These are phyloP conservation scores for Pseudocercospora fuligena DNA, from an alignment of 2,329 filamentous ascomycete genomes.

Conservation along the genomic window DNA sequence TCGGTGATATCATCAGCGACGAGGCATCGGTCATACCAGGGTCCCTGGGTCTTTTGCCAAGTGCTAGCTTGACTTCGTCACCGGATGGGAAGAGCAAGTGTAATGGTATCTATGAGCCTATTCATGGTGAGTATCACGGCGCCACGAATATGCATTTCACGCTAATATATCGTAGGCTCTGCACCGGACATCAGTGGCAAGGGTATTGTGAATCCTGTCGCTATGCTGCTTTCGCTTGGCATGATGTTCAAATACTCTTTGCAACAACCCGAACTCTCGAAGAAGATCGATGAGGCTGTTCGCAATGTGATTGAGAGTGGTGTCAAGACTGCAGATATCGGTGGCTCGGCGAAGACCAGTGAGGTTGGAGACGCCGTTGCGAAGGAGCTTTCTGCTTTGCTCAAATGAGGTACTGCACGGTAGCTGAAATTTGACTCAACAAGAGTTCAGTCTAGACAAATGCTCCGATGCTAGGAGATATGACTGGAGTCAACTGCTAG, in stretches of 20 bases:
- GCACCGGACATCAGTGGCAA: conserved; percentile 93
- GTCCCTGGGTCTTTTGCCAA: conserved; percentile 84
- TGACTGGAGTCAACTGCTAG: not conserved
- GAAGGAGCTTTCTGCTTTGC: conserved; percentile 62
- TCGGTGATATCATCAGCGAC: conserved; percentile 94
- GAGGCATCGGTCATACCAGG: conserved; percentile 95
- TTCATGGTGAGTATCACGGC: conserved; percentile 70
- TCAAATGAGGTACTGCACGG: too few relatives aligned
- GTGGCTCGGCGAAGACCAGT: conserved; percentile 72
- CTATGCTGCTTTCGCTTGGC: conserved; percentile 86
- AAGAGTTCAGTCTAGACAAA: not conserved
- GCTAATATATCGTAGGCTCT: conserved; percentile 59
- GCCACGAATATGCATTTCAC: too few relatives aligned
- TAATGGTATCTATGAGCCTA: conserved; percentile 97
- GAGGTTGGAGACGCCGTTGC: conserved; percentile 85
- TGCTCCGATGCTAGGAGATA: not conserved
- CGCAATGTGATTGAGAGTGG: conserved; percentile 78
- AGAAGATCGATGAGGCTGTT: conserved; percentile 80
- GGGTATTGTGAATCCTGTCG: conserved; percentile 83
- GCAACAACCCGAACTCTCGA: conserved; percentile 75
- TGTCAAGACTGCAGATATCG: conserved; percentile 81
- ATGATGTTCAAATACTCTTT: conserved; percentile 98
- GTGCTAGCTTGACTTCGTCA: conserved; percentile 82
- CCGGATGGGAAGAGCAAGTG: conserved; percentile 83
- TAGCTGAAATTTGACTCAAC: too few relatives aligned